Evolutionary conservation across 768 basidiomycete genomes (phyloP).

Genomic region (Pleurotus tuber-regium): DNA sequence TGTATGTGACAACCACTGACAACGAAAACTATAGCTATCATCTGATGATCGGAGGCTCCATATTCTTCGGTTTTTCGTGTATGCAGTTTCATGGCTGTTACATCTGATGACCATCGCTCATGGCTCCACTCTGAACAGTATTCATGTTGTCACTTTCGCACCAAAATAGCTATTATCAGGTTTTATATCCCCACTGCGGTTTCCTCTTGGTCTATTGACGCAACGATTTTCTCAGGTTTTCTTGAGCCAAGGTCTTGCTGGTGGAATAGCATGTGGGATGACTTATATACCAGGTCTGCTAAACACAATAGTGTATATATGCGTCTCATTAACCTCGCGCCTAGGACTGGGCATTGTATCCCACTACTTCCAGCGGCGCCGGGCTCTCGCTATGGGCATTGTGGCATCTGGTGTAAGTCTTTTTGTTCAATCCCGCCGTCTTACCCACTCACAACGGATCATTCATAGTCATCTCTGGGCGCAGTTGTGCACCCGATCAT

Average conservation of each 20-base stretch:
- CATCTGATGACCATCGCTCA: not conserved
- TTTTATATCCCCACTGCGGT: constrained; percentile 2
- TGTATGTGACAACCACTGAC: not conserved
- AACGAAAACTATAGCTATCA: constrained; percentile 24
- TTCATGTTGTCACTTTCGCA: constrained; percentile 31
- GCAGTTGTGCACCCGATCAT: constrained; percentile 57
- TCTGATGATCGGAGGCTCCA: constrained; percentile 26
- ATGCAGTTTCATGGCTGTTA: not conserved
- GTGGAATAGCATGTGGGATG: constrained; percentile 47
- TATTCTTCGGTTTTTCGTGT: constrained; percentile 25
- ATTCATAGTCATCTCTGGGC: constrained; percentile 27
- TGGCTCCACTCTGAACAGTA: constrained; percentile 10
- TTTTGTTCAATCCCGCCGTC: too few species aligned
- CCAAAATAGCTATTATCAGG: constrained; percentile 29
- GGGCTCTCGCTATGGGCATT: constrained; percentile 51
- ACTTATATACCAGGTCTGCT: constrained; percentile 42
- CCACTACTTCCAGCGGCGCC: constrained; percentile 49
- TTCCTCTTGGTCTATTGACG: not conserved
- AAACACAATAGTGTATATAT: too few species aligned
- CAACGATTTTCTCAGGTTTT: too few species aligned
- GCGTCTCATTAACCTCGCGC: too few species aligned
- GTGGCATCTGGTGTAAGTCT: constrained; percentile 19
- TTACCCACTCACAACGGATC: too few species aligned
- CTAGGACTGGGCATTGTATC: constrained; percentile 44
- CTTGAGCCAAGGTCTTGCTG: constrained; percentile 46